Evolutionary conservation across 2,329 filamentous ascomycete genomes (phyloP).

Genomic region (Ambrosiella beaveri): DNA sequence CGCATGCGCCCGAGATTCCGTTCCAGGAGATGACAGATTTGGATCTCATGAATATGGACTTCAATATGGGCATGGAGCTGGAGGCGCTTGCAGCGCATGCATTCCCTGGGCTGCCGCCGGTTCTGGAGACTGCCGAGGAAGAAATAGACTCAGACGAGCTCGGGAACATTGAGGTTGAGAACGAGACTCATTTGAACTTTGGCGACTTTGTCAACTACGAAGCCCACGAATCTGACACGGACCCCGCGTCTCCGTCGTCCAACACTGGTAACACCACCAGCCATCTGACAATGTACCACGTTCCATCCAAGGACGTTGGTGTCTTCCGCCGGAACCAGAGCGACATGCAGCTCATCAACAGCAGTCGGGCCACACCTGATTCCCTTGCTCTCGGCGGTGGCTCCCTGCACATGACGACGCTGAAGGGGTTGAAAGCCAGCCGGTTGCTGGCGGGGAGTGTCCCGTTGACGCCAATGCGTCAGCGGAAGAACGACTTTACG

Average conservation of each 20-base stretch:
- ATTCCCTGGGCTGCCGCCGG: constrained; percentile 27
- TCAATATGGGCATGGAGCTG: neutral
- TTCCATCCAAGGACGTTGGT: constrained; percentile 50
- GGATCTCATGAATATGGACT: too few species aligned
- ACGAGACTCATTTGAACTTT: constrained; percentile 38
- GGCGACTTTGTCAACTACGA: constrained; percentile 32
- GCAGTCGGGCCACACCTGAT: constrained; percentile 42
- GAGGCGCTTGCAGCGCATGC: neutral
- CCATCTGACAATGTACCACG: constrained; percentile 32
- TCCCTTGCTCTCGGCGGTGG: constrained; percentile 41
- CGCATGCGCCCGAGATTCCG: neutral
- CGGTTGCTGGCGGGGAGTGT: constrained; percentile 43
- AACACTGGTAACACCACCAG: neutral
- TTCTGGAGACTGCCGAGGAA: constrained; percentile 30
- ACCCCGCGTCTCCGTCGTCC: constrained; percentile 20
- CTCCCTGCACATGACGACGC: constrained; percentile 40
- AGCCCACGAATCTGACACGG: neutral
- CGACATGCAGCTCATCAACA: constrained; percentile 42
- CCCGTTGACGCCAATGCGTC: constrained; percentile 50
- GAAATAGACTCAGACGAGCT: constrained; percentile 33
- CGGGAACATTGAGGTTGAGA: constrained; percentile 39
- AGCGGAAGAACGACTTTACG: constrained; percentile 21
- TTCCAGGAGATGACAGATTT: neutral
- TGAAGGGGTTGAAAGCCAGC: constrained; percentile 47
- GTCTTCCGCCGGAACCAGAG: constrained; percentile 58